Percentiles rank a stretch among this genome's conserved stretches.
phyloP scores from a whole-genome alignment of 2,329 filamentous ascomycete species.

The Stemphylium beticola region DNA sequence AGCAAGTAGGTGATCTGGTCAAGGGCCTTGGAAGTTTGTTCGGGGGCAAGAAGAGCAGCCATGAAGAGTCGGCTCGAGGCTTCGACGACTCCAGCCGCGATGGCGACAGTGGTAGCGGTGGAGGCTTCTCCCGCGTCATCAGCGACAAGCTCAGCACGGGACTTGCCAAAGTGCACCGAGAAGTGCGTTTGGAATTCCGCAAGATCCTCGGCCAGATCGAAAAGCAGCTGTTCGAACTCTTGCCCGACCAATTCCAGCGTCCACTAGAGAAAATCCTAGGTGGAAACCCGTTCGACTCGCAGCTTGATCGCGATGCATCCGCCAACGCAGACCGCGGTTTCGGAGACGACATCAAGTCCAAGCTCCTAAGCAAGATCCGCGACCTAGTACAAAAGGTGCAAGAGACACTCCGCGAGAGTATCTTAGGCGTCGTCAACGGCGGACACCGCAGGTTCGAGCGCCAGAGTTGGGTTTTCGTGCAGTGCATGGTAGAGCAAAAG shows the following conservation, averaged over 20 bases:
- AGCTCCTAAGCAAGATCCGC: slow-evolving; percentile 34
- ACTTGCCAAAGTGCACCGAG: slow-evolving; percentile 38
- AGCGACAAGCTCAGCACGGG: slow-evolving; percentile 41
- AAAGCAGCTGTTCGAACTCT: slow-evolving; percentile 37
- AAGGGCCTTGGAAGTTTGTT: slow-evolving; percentile 38
- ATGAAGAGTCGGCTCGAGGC: slow-evolving; percentile 27
- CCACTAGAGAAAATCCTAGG: slow-evolving; percentile 40
- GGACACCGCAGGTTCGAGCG: slow-evolving; percentile 40
- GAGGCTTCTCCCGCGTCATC: slow-evolving; percentile 35
- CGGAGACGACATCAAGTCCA: slow-evolving; percentile 38
- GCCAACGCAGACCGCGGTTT: slow-evolving; percentile 32
- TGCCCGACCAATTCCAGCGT: slow-evolving; percentile 37
- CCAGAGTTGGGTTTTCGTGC: slow-evolving; percentile 41
- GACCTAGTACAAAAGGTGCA: slow-evolving; percentile 37
- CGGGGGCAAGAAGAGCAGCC: slow-evolving; percentile 25
- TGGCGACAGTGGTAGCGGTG: slow-evolving; percentile 17
- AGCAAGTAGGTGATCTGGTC: slow-evolving; percentile 36
- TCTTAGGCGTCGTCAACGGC: slow-evolving; percentile 39
- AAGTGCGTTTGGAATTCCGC: slow-evolving; percentile 39
- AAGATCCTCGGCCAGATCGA: slow-evolving; percentile 38
- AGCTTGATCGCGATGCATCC: slow-evolving; percentile 36
- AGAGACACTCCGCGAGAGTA: slow-evolving; percentile 38
- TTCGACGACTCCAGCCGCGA: slow-evolving; percentile 20
- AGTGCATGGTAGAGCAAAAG: slow-evolving; percentile 40
- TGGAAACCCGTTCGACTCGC: slow-evolving; percentile 38